Percentiles rank a stretch among this genome's conserved stretches.
These are phyloP conservation scores for Trebouxiophyceae sp. DNA, from an alignment of 163 green algal species.

Conservation along the genomic window DNA sequence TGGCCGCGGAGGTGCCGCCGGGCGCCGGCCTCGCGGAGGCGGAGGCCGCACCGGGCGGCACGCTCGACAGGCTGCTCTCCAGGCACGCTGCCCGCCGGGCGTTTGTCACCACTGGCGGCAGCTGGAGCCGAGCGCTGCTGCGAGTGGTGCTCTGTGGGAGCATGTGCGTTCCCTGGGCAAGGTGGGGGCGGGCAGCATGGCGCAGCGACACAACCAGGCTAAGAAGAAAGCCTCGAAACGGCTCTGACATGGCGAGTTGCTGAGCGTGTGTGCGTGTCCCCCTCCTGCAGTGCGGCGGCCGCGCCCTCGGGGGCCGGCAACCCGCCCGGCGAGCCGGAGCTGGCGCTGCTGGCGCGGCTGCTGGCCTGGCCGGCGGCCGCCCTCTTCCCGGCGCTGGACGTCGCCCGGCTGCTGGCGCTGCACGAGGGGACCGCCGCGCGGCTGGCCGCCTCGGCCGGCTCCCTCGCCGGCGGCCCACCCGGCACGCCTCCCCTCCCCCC, in stretches of 20 bases:
- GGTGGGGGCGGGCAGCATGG: no score
- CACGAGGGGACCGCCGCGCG: slow-evolving; percentile 14
- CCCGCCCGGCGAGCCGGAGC: neutral
- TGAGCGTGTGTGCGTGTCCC: no score
- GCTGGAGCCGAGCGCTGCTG: no score
- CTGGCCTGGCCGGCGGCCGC: slow-evolving; percentile 45
- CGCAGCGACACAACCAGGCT: no score
- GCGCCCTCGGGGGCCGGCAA: neutral
- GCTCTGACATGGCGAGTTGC: no score
- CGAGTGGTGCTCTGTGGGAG: no score
- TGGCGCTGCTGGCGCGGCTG: slow-evolving; percentile 24
- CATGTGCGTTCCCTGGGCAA: no score
- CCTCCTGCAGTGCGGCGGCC: neutral
- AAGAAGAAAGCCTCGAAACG: no score
- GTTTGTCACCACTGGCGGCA: no score
- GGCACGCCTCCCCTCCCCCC: neutral
- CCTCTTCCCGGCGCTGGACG: slow-evolving; percentile 63
- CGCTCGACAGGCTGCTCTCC: slow-evolving; percentile 19
- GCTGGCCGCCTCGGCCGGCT: slow-evolving; percentile 27
- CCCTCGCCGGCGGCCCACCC: neutral
- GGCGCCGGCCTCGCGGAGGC: neutral
- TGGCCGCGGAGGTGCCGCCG: neutral
- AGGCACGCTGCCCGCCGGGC: neutral
- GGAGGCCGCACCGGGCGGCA: slow-evolving; percentile 16
- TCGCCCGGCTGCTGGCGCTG: slow-evolving; percentile 44